phyloP scores from a whole-genome alignment of 768 basidiomycete species.

The Pholiota molesta region DNA sequence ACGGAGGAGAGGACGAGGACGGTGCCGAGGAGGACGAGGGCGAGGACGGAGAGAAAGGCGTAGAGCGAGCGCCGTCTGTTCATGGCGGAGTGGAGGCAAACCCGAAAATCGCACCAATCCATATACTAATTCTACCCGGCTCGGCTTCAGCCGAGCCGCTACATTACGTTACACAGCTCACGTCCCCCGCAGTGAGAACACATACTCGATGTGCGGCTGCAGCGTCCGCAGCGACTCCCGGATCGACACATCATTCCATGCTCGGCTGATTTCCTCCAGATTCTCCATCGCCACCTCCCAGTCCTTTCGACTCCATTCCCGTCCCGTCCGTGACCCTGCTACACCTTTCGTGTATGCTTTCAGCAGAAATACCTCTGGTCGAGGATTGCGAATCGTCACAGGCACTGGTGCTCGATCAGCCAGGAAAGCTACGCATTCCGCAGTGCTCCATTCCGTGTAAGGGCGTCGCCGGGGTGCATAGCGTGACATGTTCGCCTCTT shows the following conservation, averaged over 20 bases:
- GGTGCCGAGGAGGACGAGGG: conserved; percentile 83
- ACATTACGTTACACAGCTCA: neutral
- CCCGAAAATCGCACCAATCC: conserved; percentile 6
- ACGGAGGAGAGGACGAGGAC: conserved; percentile 90
- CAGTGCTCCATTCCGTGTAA: conserved; percentile 52
- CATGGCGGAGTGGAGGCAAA: conserved; percentile 32
- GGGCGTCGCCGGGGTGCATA: conserved; percentile 62
- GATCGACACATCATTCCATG: conserved; percentile 59
- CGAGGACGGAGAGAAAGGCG: conserved; percentile 54
- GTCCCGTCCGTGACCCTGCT: conserved; percentile 63
- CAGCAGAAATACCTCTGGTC: conserved; percentile 49
- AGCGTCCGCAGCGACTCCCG: conserved; percentile 51
- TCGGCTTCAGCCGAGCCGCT: neutral
- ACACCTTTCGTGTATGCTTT: conserved; percentile 38
- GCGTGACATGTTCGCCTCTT: conserved; percentile 45
- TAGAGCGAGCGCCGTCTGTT: conserved; percentile 48
- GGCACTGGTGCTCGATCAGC: conserved; percentile 16
- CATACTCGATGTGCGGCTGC: conserved; percentile 46
- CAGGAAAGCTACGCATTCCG: conserved; percentile 63
- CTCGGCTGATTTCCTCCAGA: conserved; percentile 48
- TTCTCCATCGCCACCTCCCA: conserved; percentile 60
- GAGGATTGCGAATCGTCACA: conserved; percentile 35
- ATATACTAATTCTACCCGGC: conserved; percentile 12
- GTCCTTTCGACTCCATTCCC: conserved; percentile 72
- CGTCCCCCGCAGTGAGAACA: conserved; percentile 41